phyloP scores from a whole-genome alignment of 2,329 filamentous ascomycete species.

The Dothideomycetidae sp. region DNA sequence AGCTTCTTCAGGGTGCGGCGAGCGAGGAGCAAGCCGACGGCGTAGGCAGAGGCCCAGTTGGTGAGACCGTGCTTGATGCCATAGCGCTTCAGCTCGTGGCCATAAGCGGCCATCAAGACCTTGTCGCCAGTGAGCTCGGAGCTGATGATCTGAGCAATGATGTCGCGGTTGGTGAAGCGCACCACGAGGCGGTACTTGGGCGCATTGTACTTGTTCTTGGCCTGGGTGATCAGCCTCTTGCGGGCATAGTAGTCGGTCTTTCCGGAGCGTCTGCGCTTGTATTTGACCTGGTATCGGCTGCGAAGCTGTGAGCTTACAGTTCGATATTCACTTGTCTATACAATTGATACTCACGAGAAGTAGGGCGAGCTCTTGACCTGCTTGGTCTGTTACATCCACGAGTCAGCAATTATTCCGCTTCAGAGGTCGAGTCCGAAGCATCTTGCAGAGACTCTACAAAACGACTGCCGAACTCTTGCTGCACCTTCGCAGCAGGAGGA shows the following conservation, averaged over 20 bases:
- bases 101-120: conserved; percentile 83
- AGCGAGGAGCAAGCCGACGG: conserved; percentile 90
- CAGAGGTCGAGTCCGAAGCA: conserved; percentile 86
- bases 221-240: conserved; percentile 98
- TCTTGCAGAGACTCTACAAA: conserved; percentile 75
- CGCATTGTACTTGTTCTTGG: conserved; percentile 99
- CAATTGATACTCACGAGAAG: conserved; percentile 62
- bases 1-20: conserved; percentile 97
- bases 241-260: conserved; percentile 99
- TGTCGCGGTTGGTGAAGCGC: conserved; percentile 73
- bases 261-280: conserved; percentile 86
- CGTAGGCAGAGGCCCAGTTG: conserved; percentile 98
- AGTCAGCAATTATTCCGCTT: conserved; percentile 99
- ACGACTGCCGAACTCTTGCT: conserved; percentile 5
- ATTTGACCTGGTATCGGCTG: conserved; percentile 98
- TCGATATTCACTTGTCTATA: too few species aligned
- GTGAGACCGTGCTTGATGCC: conserved; percentile 96
- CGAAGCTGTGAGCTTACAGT: conserved; percentile 12
- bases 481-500: conserved; percentile 12
- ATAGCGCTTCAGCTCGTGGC: conserved; percentile 95
- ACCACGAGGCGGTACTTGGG: conserved; percentile 99
- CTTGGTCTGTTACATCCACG: conserved; percentile 69
- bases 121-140: conserved; percentile 97
- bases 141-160: conserved; percentile 92
- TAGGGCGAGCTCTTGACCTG: conserved; percentile 94